Evolutionary conservation across 768 basidiomycete species (phyloP).

Genomic region (Termitomyces sp.): DNA sequence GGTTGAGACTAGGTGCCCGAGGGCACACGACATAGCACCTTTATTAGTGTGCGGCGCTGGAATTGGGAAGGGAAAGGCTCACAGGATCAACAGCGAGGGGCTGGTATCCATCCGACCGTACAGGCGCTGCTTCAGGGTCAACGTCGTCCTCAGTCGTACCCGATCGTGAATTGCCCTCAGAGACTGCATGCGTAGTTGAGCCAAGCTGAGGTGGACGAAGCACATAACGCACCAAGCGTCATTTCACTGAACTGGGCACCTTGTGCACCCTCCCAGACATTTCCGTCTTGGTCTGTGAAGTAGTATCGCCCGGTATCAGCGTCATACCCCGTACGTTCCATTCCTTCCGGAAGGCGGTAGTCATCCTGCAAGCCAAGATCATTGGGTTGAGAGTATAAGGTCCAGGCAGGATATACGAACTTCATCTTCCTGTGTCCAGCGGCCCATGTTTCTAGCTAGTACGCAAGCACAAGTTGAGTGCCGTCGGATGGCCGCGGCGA

Average conservation of each 20-base stretch:
- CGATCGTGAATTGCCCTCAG: conserved; percentile 2
- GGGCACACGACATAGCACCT: neutral
- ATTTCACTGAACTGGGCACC: conserved; percentile 61
- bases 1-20: conserved; percentile 18
- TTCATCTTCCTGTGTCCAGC: conserved; percentile 43
- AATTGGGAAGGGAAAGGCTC: conserved; percentile 13
- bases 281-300: conserved; percentile 53
- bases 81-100: conserved; percentile 48
- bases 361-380: conserved; percentile 32
- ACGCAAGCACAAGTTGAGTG: too few species aligned
- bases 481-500: neutral
- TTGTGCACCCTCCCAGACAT: conserved; percentile 49
- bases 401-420: conserved; percentile 18
- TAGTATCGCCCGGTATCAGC: conserved; percentile 62
- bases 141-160: conserved; percentile 27
- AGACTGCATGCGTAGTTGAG: conserved; percentile 11
- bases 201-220: neutral
- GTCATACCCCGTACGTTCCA: conserved; percentile 74
- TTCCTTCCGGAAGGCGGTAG: conserved; percentile 47
- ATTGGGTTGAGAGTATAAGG: neutral
- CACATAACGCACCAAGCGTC: conserved; percentile 15
- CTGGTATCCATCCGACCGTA: conserved; percentile 50
- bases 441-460: conserved; percentile 20
- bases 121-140: conserved; percentile 53
- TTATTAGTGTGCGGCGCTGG: neutral